Percentiles rank a stretch among this genome's conserved stretches.
Evolutionary conservation across 2,329 filamentous ascomycete genomes (phyloP).

Genomic region (Neoarthrinium moseri): DNA sequence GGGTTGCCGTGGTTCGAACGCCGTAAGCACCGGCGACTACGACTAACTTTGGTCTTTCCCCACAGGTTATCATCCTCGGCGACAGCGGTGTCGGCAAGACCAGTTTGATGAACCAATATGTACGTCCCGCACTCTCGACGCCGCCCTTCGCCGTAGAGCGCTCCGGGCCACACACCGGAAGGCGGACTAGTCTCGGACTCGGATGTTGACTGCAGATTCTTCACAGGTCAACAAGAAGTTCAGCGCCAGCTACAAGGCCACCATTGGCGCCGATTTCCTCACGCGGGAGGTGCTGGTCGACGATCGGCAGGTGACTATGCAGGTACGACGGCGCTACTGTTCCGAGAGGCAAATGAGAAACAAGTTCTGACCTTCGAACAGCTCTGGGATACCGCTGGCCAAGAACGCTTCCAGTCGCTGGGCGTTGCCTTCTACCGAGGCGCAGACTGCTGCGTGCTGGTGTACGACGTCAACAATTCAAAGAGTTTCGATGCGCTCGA

Average conservation of each 20-base stretch:
- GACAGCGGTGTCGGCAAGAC: constrained; percentile 99
- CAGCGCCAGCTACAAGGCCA: constrained; percentile 99
- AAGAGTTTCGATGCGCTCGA: constrained; percentile 99
- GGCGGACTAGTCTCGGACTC: too few species aligned
- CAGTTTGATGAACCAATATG: constrained; percentile 99
- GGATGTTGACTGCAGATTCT: background rate
- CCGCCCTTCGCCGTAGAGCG: too few species aligned
- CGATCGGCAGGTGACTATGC: constrained; percentile 97
- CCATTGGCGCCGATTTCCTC: constrained; percentile 96
- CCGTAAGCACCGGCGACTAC: constrained; percentile 10
- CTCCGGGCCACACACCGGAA: too few species aligned
- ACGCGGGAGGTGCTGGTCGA: constrained; percentile 98
- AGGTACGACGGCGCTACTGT: constrained; percentile 54
- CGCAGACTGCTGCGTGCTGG: constrained; percentile 95
- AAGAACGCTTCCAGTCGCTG: constrained; percentile 95
- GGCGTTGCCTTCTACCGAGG: constrained; percentile 97
- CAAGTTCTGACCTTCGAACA: constrained; percentile 34
- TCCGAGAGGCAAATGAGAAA: background rate
- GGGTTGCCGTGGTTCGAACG: constrained; percentile 23
- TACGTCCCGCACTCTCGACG: too few species aligned
- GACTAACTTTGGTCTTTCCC: constrained; percentile 3
- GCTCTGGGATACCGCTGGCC: constrained; percentile 97
- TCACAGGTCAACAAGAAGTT: constrained; percentile 99
- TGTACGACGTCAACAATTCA: constrained; percentile 98
- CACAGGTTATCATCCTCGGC: constrained; percentile 94